Percentiles rank a stretch among this genome's conserved stretches.
These are phyloP conservation scores for Epichloe typhina DNA, from an alignment of 2,329 filamentous ascomycete genomes.

Conservation along the genomic window DNA sequence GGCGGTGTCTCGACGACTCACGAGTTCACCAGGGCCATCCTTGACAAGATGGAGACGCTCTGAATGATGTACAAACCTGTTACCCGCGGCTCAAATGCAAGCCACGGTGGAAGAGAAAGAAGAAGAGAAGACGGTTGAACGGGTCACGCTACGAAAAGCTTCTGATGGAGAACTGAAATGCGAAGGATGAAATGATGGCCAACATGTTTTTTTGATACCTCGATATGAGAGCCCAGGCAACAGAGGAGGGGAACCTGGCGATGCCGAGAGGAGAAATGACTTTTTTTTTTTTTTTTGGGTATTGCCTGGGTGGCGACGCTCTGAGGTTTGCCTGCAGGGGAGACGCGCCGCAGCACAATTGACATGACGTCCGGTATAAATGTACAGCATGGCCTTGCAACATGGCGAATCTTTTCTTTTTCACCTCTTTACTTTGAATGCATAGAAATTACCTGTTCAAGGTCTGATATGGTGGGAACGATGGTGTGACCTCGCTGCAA, in stretches of 20 bases:
- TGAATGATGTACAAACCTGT: conserved; percentile 24
- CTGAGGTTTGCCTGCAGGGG: neutral
- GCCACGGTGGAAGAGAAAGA: neutral
- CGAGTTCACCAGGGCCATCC: conserved; percentile 87
- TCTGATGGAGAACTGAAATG: neutral
- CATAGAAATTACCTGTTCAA: conserved; percentile 1
- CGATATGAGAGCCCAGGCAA: neutral
- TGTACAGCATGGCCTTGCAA: conserved; percentile 8
- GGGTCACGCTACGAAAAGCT: neutral
- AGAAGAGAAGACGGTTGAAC: neutral
- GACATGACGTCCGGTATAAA: neutral
- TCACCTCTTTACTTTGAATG: neutral
- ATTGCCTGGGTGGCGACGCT: neutral
- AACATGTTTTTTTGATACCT: conserved; percentile 3
- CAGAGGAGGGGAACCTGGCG: neutral
- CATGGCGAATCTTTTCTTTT: neutral
- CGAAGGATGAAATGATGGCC: neutral
- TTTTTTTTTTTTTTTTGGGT: neutral
- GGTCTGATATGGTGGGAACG: no score
- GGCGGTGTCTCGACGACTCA: conserved; percentile 80
- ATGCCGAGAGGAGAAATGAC: neutral
- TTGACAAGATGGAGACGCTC: conserved; percentile 84
- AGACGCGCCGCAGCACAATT: neutral
- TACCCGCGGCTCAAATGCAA: neutral
- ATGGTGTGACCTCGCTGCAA: no score